These are phyloP conservation scores for Starmerella roubikii DNA, from an alignment of 805 yeast genomes.

Conservation along the genomic window DNA sequence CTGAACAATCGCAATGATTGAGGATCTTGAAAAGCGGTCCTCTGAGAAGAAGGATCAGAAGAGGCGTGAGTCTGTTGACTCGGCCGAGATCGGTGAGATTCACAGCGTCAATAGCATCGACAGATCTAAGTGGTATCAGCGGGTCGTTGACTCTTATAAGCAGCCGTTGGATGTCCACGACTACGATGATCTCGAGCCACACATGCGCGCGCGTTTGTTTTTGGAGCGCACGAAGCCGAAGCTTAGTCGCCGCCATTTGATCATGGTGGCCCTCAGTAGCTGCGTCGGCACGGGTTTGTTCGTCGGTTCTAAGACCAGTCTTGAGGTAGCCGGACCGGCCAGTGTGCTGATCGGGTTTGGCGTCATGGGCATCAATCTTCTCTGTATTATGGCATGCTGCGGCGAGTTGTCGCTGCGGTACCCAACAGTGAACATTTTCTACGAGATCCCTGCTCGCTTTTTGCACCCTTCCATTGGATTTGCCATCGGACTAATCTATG, in stretches of 20 bases:
- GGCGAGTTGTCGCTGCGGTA: slow-evolving; percentile 58
- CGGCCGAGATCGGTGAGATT: too few species aligned
- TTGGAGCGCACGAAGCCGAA: slow-evolving; percentile 32
- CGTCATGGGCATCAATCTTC: slow-evolving; percentile 44
- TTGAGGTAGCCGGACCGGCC: slow-evolving; percentile 46
- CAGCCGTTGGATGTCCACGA: too few species aligned
- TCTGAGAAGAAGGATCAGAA: too few species aligned
- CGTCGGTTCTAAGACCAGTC: slow-evolving; percentile 50
- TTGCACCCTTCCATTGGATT: slow-evolving; percentile 57
- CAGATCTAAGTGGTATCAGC: too few species aligned
- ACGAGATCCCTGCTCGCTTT: slow-evolving; percentile 45
- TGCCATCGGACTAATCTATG: slow-evolving; percentile 59
- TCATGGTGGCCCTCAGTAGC: slow-evolving; percentile 59
- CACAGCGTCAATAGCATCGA: too few species aligned
- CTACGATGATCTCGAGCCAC: too few species aligned
- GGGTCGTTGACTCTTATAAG: too few species aligned
- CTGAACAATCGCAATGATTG: too few species aligned
- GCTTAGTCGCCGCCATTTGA: slow-evolving; percentile 26
- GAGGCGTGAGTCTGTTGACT: too few species aligned
- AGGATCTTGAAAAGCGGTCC: too few species aligned
- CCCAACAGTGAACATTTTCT: slow-evolving; percentile 48
- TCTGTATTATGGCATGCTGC: slow-evolving; percentile 48
- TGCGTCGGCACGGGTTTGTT: slow-evolving; percentile 64
- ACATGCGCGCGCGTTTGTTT: too few species aligned
- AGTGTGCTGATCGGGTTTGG: slow-evolving; percentile 42